These are phyloP conservation scores for Talaromyces marneffei DNA, from an alignment of 2,329 filamentous ascomycete species.

Conservation along the genomic window DNA sequence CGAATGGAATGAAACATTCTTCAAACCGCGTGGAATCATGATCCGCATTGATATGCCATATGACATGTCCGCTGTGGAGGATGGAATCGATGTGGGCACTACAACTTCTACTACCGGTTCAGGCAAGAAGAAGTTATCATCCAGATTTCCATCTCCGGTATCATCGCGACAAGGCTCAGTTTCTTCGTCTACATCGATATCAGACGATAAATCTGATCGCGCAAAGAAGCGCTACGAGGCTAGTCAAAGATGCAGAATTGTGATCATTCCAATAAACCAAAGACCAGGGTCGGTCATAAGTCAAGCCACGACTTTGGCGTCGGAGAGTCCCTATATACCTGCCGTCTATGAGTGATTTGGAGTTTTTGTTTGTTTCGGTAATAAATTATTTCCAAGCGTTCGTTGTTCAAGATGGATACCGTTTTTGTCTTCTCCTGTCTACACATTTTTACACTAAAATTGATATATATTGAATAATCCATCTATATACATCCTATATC, in stretches of 20 bases:
- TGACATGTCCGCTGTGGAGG: slow-evolving; percentile 22
- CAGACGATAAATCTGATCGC: background rate
- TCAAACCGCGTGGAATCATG: slow-evolving; percentile 24
- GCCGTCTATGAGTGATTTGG: slow-evolving; percentile 10
- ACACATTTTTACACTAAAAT: background rate
- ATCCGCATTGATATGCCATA: slow-evolving; percentile 29
- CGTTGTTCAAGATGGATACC: background rate
- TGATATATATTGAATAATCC: background rate
- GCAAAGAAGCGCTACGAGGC: background rate
- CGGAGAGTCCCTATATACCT: slow-evolving; percentile 2
- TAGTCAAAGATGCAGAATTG: slow-evolving; percentile 19
- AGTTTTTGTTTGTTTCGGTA: background rate
- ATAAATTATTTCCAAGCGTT: background rate
- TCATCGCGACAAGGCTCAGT: slow-evolving; percentile 10
- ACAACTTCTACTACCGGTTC: background rate
- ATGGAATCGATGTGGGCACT: slow-evolving; percentile 20
- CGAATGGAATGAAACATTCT: slow-evolving; percentile 27
- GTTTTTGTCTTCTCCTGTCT: background rate
- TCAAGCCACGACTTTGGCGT: slow-evolving; percentile 7
- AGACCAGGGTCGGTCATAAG: background rate
- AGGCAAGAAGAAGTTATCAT: background rate
- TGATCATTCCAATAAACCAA: slow-evolving; percentile 23
- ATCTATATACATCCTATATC: background rate
- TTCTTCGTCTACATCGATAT: background rate
- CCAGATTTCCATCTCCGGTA: background rate